Evolutionary conservation across 2,329 filamentous ascomycete genomes (phyloP).

Genomic region (Pseudopyrenochaeta lycopersici): DNA sequence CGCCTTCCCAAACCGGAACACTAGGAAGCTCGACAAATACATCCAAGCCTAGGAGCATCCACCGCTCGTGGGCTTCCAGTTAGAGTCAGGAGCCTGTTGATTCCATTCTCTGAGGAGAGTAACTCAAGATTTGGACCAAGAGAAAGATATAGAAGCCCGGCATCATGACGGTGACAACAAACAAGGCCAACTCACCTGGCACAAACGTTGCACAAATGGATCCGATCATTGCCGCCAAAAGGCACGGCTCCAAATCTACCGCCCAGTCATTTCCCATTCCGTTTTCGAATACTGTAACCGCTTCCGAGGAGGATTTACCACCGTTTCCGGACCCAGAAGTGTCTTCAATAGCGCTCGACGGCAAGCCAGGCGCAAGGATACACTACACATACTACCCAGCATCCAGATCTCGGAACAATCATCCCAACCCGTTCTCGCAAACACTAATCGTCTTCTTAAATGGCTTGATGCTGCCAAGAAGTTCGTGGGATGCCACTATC

Average conservation of each 20-base stretch:
- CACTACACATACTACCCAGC: conserved; percentile 47
- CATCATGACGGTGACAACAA: conserved; percentile 12
- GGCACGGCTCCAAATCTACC: conserved; percentile 8
- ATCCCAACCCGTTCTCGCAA: conserved; percentile 44
- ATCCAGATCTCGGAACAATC: conserved; percentile 30
- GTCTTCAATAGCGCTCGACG: conserved; percentile 36
- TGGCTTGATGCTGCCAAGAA: conserved; percentile 53
- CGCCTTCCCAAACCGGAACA: conserved; percentile 19
- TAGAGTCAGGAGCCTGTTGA: no score
- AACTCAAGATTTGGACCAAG: conserved; percentile 5
- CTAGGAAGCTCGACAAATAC: conserved; percentile 9
- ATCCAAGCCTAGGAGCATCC: neutral
- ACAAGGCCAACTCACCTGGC: conserved; percentile 19
- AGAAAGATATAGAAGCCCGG: conserved; percentile 6
- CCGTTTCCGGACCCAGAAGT: conserved; percentile 42
- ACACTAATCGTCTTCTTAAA: conserved; percentile 57
- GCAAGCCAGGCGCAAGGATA: conserved; percentile 40
- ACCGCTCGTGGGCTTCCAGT: neutral
- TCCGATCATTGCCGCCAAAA: conserved; percentile 8
- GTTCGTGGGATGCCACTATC: conserved; percentile 50
- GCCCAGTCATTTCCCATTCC: conserved; percentile 18
- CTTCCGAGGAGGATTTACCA: conserved; percentile 39
- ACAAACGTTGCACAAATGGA: conserved; percentile 18
- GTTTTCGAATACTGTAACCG: conserved; percentile 21
- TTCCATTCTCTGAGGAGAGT: no score